Conservation (phyloP, 2,329 filamentous ascomycete species). For the Plenodomus biglobosus region DNA sequence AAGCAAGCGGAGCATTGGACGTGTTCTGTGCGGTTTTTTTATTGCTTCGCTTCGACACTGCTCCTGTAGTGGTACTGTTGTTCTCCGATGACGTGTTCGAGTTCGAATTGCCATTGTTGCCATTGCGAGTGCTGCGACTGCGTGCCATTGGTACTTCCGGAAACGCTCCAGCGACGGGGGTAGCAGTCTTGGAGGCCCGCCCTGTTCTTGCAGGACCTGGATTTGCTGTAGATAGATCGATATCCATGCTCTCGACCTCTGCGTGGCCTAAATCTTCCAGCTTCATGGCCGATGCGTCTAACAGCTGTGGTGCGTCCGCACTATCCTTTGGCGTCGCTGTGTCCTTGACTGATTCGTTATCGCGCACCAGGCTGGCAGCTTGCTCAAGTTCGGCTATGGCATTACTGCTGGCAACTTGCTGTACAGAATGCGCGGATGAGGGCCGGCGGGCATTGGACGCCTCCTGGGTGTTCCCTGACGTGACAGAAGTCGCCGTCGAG, state of each 20-base stretch:
- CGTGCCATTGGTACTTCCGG: conserved; percentile 47
- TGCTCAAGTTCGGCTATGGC: conserved; percentile 38
- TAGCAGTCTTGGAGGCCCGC: conserved; percentile 51
- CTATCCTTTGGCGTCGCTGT: conserved; percentile 36
- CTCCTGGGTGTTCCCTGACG: conserved; percentile 56
- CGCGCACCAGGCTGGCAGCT: conserved; percentile 28
- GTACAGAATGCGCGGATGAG: conserved; percentile 42
- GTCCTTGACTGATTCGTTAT: conserved; percentile 27
- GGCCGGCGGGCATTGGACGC: conserved; percentile 31
- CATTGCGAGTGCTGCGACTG: conserved; percentile 48
- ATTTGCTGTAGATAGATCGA: conserved; percentile 33
- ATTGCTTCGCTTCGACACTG: conserved; percentile 39
- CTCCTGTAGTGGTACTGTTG: conserved; percentile 39
- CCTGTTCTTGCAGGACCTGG: conserved; percentile 42
- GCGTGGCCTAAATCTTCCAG: conserved; percentile 54
- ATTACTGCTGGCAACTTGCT: conserved; percentile 31
- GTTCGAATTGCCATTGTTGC: conserved; percentile 39
- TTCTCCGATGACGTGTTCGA: conserved; percentile 46
- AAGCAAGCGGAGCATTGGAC: conserved; percentile 25
- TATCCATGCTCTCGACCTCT: conserved; percentile 46
- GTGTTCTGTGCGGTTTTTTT: conserved; percentile 37
- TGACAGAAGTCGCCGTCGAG: conserved; percentile 51
- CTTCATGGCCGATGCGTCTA: conserved; percentile 56
- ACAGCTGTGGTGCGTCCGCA: conserved; percentile 20
- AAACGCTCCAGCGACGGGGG: conserved; percentile 50